These are phyloP conservation scores for Astragalus membranaceus DNA, from an alignment of 306 rosid genomes.

Conservation along the genomic window DNA sequence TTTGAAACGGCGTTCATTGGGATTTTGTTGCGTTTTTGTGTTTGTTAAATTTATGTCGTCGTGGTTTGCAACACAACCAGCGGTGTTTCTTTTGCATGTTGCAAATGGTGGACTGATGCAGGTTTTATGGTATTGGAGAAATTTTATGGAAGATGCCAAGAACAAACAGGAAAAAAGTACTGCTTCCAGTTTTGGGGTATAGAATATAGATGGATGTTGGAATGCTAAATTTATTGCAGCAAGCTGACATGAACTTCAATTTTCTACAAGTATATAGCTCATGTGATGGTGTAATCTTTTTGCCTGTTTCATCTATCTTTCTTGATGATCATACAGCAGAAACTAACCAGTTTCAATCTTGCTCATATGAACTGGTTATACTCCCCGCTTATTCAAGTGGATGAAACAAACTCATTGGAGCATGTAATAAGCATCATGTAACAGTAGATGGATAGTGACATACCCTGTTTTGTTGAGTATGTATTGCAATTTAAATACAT, in stretches of 20 bases:
- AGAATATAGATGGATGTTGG: not conserved
- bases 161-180: slow-evolving; percentile 1
- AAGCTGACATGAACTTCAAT: not conserved
- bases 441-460: not conserved
- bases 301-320: not conserved
- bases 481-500: not conserved
- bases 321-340: not conserved
- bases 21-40: slow-evolving; percentile 28
- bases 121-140: slow-evolving; percentile 37
- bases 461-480: not conserved
- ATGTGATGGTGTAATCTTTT: not conserved
- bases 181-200: slow-evolving; percentile 16
- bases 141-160: slow-evolving; percentile 20
- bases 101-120: slow-evolving; percentile 44
- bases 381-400: not conserved
- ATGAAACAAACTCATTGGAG: slow-evolving; percentile 2
- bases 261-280: not conserved
- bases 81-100: slow-evolving; percentile 33
- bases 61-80: slow-evolving; percentile 10
- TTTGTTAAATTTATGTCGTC: slow-evolving; percentile 28
- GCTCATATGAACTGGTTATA: not conserved
- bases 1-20: slow-evolving; percentile 27
- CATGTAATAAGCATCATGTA: not conserved
- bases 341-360: not conserved
- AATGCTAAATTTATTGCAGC: not conserved